phyloP scores from a whole-genome alignment of 202 grass and related monocot genomes.

The Hordeum pubiflorum region DNA sequence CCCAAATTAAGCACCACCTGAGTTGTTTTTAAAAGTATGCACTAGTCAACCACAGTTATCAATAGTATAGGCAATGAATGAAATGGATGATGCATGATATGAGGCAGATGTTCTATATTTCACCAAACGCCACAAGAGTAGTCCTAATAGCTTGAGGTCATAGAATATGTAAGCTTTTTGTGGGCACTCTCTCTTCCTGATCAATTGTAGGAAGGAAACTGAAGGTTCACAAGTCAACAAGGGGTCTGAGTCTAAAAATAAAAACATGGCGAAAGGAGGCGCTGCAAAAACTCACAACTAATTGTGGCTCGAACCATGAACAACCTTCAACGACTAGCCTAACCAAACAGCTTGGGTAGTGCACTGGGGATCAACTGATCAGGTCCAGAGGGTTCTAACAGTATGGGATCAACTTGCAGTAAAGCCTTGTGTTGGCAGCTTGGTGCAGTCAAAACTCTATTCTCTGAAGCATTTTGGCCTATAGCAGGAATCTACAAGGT shows the following conservation, averaged over 20 bases:
- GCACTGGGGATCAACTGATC: background rate
- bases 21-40: background rate
- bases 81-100: background rate
- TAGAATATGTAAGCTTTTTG: background rate
- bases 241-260: background rate
- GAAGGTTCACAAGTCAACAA: background rate
- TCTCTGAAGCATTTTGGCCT: constrained; percentile 8
- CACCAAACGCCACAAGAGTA: background rate
- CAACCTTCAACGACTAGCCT: background rate
- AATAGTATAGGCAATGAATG: background rate
- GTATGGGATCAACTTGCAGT: background rate
- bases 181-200: background rate
- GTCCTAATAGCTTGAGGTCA: background rate
- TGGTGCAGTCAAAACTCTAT: background rate
- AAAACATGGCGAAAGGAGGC: background rate
- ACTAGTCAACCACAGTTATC: background rate
- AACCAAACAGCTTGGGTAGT: background rate
- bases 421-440: background rate
- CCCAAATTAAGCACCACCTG: constrained; percentile 91
- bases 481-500: background rate
- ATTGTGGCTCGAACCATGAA: background rate
- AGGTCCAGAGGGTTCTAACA: background rate
- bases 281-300: background rate
- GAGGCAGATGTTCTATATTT: background rate
- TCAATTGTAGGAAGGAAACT: background rate